Percentiles rank a stretch among this genome's conserved stretches.
These are phyloP conservation scores for Coemansia furcata DNA, from an alignment of 192 early-diverging fungal genomes.

Conservation along the genomic window DNA sequence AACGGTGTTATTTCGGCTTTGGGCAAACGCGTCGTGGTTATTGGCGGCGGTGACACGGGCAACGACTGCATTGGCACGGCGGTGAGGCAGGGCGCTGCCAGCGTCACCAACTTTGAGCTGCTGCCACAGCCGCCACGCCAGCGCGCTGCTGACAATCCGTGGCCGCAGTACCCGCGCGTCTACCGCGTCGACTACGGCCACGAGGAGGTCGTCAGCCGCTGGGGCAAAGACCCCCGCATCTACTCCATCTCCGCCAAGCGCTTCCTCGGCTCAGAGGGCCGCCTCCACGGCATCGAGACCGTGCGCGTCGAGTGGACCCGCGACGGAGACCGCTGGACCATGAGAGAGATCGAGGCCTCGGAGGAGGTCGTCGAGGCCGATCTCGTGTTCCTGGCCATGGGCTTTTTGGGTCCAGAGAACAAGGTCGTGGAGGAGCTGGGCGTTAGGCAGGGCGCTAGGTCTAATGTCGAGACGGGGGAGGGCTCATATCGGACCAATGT, in stretches of 20 bases:
- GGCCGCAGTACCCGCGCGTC: constrained; percentile 95
- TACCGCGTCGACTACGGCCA: constrained; percentile 98
- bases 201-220: constrained; percentile 80
- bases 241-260: constrained; percentile 95
- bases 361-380: constrained; percentile 87
- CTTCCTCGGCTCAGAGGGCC: constrained; percentile 82
- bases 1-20: constrained; percentile 74
- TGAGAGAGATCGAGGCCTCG: constrained; percentile 85
- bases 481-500: constrained; percentile 78
- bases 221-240: constrained; percentile 94
- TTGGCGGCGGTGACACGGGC: constrained; percentile 98
- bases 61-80: constrained; percentile 96
- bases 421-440: constrained; percentile 74
- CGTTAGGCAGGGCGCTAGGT: constrained; percentile 72
- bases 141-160: constrained; percentile 90
- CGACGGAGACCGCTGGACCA: constrained; percentile 71
- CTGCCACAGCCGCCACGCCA: constrained; percentile 85
- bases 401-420: constrained; percentile 92
- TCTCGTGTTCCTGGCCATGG: constrained; percentile 92
- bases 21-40: constrained; percentile 92
- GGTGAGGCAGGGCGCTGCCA: constrained; percentile 85
- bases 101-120: constrained; percentile 95
- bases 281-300: constrained; percentile 88
- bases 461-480: constrained; percentile 79
- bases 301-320: constrained; percentile 96